A percentile compares a stretch with the other conserved stretches of the same genome.
These are phyloP conservation scores for Trifolium dubium DNA, from an alignment of 306 rosid species.

Conservation along the genomic window DNA sequence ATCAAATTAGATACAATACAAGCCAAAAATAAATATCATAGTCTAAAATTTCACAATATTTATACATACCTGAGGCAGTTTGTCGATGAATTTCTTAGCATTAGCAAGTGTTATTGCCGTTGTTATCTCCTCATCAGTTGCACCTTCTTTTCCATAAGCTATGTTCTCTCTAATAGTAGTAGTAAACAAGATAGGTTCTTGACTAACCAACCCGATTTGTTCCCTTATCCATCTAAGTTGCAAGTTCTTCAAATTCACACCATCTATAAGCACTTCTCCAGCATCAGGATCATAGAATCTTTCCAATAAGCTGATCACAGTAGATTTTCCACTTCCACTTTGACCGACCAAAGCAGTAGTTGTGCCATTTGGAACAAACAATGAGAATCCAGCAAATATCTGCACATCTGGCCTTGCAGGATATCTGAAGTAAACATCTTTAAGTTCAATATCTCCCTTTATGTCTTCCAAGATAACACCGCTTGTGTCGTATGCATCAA, in stretches of 20 bases:
- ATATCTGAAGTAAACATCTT: conserved; percentile 71
- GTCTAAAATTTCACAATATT: conserved; percentile 7
- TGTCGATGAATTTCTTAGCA: conserved; percentile 90
- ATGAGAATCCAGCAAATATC: conserved; percentile 80
- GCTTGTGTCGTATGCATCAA: conserved; percentile 68
- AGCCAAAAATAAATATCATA: neutral
- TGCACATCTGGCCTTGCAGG: conserved; percentile 83
- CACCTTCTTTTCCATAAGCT: conserved; percentile 80
- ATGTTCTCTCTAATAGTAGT: conserved; percentile 74
- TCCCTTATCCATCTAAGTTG: conserved; percentile 74
- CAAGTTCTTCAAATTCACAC: conserved; percentile 63
- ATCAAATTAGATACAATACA: neutral
- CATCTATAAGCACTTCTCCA: conserved; percentile 83
- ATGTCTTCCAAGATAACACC: conserved; percentile 67
- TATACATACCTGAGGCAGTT: conserved; percentile 59
- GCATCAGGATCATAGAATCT: conserved; percentile 88
- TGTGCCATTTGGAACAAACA: conserved; percentile 65
- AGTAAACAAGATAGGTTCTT: conserved; percentile 80
- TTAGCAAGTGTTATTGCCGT: conserved; percentile 72
- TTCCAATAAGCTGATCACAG: conserved; percentile 73
- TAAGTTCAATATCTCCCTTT: conserved; percentile 80
- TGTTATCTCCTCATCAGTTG: conserved; percentile 69
- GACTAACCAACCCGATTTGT: conserved; percentile 84
- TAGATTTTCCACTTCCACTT: conserved; percentile 96
- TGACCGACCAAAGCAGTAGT: conserved; percentile 89